Base-by-base conservation (phyloP, 169 alveolate species). In the Plasmodium relictum region DNA sequence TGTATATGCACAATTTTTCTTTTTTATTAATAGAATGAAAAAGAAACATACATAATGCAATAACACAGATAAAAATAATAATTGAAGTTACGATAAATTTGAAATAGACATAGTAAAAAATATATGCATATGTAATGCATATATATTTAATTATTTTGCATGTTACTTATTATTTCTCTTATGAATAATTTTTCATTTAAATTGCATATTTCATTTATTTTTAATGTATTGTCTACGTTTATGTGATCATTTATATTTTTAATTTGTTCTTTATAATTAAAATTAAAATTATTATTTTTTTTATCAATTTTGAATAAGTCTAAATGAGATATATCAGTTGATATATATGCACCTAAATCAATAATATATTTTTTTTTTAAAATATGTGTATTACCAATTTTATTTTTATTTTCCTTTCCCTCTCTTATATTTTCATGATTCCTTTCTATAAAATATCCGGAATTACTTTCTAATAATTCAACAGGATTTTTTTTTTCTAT, bases 271-370 rank as follows among this genome's bases (percentile, higher is more conserved):
- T 63, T 39, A 22, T 63, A 24, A 26, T 31, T 7, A 63, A 31
- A 18, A 26, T 63, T 20, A 2, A 3, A 5, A n/a, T 62, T 18
- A 63, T 26, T 31, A 2, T 26, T 22, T 12, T 63, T 1, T 26
- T 63, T 0, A 1, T 14, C 18, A 31, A 63, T 24, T 63, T 22
- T 63, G 52, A 24, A 26, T 26, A 24, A 6, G 50, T 63, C 73
- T 16, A 63, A 31, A 39, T 63, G 73, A 26, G 50, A 63, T 56
- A 24, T 44, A 26, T 18, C 73, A 6, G 73, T 63, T 63, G 52
- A 9, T 12, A 24, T 18, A 8, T 63, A 12, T 63, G 39, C 66
- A 14, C 66, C 66, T 56, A 14, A 9, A 2, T 18, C 31, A 56
- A 16, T 6, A 18, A 56, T 56, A 18, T 16, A 18, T 14, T 16